A percentile compares a stretch with the other conserved stretches of the same genome.
phyloP scores from a whole-genome alignment of 2,329 filamentous ascomycete species.

The Helotiales sp. region DNA sequence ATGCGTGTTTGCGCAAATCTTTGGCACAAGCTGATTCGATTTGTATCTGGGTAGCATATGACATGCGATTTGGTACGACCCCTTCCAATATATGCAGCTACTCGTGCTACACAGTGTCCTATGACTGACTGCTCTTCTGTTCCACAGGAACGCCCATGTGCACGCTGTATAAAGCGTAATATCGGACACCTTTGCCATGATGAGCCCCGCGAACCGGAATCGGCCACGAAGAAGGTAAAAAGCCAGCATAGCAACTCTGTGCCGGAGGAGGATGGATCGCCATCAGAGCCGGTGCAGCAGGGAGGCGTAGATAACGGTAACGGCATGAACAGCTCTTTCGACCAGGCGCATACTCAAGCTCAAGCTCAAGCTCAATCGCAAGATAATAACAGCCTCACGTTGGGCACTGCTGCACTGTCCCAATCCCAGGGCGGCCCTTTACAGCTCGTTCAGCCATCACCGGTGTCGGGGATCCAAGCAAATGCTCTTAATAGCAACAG shows the following conservation, averaged over 20 bases:
- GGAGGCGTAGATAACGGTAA: slow-evolving; percentile 50
- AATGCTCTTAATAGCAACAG: slow-evolving; percentile 66
- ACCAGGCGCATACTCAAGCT: slow-evolving; percentile 44
- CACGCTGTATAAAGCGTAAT: slow-evolving; percentile 96
- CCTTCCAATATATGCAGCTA: slow-evolving; percentile 39
- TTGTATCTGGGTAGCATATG: slow-evolving; percentile 70
- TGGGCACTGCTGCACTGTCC: slow-evolving; percentile 45
- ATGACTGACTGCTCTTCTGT: slow-evolving; percentile 40
- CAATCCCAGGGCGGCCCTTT: slow-evolving; percentile 55
- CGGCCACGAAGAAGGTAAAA: slow-evolving; percentile 75
- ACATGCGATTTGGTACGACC: slow-evolving; percentile 83
- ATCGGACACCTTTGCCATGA: slow-evolving; percentile 99
- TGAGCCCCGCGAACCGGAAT: slow-evolving; percentile 83
- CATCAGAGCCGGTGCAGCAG: slow-evolving; percentile 57
- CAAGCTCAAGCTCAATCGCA: slow-evolving; percentile 53
- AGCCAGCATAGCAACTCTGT: slow-evolving; percentile 60
- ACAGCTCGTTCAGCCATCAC: slow-evolving; percentile 73
- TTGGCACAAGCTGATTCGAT: slow-evolving; percentile 44
- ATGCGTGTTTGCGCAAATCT: slow-evolving; percentile 42
- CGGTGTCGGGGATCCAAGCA: slow-evolving; percentile 69
- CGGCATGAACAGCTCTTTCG: slow-evolving; percentile 60
- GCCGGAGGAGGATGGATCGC: slow-evolving; percentile 63
- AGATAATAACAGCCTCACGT: slow-evolving; percentile 47
- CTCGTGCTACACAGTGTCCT: slow-evolving; percentile 40
- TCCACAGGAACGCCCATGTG: slow-evolving; percentile 87